Evolutionary conservation across 495 filamentous ascomycete genomes (phyloP).

Genomic region (Aspergillus saccharolyticus): DNA sequence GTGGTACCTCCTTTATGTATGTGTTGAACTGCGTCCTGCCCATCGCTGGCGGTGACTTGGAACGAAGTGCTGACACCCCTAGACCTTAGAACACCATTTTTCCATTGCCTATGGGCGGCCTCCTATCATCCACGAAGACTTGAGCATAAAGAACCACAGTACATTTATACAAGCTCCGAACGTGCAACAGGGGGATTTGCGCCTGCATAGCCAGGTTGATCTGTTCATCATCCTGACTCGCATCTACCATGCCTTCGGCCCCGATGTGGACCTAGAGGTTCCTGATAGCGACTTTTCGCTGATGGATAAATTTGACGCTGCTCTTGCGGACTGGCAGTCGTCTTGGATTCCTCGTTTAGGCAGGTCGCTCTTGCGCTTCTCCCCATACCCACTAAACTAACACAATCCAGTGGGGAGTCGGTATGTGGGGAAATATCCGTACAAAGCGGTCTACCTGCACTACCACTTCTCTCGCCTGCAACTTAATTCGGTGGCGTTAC

Average conservation of each 20-base stretch:
- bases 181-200: constrained; percentile 46
- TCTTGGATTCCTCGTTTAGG: constrained; percentile 48
- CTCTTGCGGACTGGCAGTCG: constrained; percentile 42
- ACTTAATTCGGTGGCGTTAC: constrained; percentile 53
- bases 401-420: constrained; percentile 40
- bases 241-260: constrained; percentile 54
- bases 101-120: constrained; percentile 51
- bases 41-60: not conserved
- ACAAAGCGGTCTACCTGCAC: constrained; percentile 48
- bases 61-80: constrained; percentile 14
- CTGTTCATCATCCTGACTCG: constrained; percentile 54
- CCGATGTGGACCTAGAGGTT: constrained; percentile 51
- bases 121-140: constrained; percentile 52
- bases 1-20: constrained; percentile 52
- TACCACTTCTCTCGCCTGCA: constrained; percentile 54
- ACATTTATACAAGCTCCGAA: constrained; percentile 41
- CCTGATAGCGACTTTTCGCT: constrained; percentile 40
- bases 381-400: constrained; percentile 1
- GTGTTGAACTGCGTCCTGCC: constrained; percentile 10
- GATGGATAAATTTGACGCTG: constrained; percentile 41
- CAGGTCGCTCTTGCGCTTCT: constrained; percentile 18
- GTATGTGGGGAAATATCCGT: constrained; percentile 50
- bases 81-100: constrained; percentile 53
- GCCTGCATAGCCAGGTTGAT: constrained; percentile 54
- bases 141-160: constrained; percentile 47